Evolutionary conservation across 1,284 basidiomycete genomes (phyloP).

Genomic region (Ganoderma meredithae): DNA sequence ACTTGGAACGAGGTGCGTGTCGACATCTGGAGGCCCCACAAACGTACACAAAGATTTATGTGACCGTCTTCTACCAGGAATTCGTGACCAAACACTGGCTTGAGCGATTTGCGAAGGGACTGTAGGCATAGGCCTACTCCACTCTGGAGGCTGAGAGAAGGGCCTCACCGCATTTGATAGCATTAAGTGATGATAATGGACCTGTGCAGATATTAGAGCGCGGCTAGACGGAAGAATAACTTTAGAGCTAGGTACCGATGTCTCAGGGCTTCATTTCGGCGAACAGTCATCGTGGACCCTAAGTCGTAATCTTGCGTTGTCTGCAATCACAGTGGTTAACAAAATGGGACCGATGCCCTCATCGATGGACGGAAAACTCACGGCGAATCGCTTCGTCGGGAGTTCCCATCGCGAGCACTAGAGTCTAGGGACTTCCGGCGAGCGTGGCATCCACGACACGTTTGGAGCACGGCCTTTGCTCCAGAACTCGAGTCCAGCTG

Average conservation of each 20-base stretch:
- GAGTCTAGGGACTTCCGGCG: not conserved
- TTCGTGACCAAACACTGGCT: constrained; percentile 1
- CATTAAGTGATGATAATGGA: not conserved
- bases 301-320: not conserved
- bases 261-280: not conserved
- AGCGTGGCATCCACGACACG: not conserved
- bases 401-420: not conserved
- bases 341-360: constrained; percentile 9
- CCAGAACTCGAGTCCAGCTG: constrained; percentile 2
- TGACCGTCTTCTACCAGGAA: not conserved
- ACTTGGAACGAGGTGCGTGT: constrained; percentile 3
- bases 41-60: not conserved
- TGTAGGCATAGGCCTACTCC: not conserved
- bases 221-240: not conserved
- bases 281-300: not conserved
- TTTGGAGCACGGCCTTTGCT: not conserved
- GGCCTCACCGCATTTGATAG: not conserved
- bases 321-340: not conserved
- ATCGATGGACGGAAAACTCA: constrained; percentile 16
- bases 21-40: not conserved
- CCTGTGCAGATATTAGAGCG: not conserved
- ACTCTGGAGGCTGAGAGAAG: not conserved
- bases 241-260: not conserved
- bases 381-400: not conserved
- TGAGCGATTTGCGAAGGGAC: not conserved